Conservation (phyloP, 371 early-diverging fungal species). For the Encephalitozoon hellem region DNA sequence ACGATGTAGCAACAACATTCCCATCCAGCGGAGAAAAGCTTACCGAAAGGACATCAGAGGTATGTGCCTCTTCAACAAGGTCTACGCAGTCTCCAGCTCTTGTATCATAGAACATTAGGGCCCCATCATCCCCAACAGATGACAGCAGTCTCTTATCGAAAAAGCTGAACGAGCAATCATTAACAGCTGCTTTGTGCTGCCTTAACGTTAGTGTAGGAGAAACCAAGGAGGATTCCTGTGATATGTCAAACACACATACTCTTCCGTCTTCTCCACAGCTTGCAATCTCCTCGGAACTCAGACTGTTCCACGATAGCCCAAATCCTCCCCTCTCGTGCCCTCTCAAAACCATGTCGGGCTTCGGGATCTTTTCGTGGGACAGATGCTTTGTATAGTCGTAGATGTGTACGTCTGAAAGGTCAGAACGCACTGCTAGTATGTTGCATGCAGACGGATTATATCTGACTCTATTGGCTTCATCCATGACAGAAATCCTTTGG, state of each 20-base stretch:
- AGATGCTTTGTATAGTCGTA: constrained; percentile 89
- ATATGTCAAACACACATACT: constrained; percentile 73
- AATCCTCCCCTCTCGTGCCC: constrained; percentile 87
- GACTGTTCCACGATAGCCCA: constrained; percentile 65
- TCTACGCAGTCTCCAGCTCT: constrained; percentile 63
- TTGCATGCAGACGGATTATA: constrained; percentile 76
- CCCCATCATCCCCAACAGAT: constrained; percentile 84
- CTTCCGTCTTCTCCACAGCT: constrained; percentile 75
- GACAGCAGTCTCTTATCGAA: constrained; percentile 72
- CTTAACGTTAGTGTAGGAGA: constrained; percentile 63
- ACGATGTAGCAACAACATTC: constrained; percentile 80
- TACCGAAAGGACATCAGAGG: constrained; percentile 77
- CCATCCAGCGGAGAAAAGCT: constrained; percentile 78
- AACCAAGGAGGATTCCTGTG: constrained; percentile 58
- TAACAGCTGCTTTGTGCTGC: constrained; percentile 78
- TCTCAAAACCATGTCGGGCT: constrained; percentile 71
- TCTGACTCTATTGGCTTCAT: constrained; percentile 55
- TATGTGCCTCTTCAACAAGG: constrained; percentile 71
- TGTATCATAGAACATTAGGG: constrained; percentile 73
- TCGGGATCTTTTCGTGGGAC: constrained; percentile 68
- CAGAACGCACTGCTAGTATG: constrained; percentile 83
- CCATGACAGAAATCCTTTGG: constrained; percentile 44
- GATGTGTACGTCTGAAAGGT: constrained; percentile 74
- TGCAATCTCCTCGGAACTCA: constrained; percentile 64
- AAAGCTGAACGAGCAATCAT: constrained; percentile 78